Evolutionary conservation across 2,329 filamentous ascomycete species (phyloP), one percentile per base, ranked within the genome.

Genomic region (Phaeosphaeriaceae sp.): DNA sequence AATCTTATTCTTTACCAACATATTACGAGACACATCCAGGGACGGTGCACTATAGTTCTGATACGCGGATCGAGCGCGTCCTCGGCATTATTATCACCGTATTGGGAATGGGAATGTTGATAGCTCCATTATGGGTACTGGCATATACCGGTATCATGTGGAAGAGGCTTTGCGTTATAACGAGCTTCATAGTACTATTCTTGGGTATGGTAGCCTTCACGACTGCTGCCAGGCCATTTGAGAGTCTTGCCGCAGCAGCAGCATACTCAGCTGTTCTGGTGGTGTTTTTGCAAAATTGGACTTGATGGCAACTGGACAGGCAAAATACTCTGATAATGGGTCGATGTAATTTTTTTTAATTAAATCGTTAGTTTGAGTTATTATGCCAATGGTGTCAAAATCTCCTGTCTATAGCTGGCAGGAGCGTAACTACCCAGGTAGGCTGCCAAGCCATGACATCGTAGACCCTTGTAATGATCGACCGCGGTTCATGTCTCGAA

Each of bases 381-480:
- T 8, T 8, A 7, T 11, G 6, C 6, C n/a, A n/a, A 11, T 26
- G 11, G 23, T 11, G 11, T 26, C 6, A 26, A 26, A 11, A 11
- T 26, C 23, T 26, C 5, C 23, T 26, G 23, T 11, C 23, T 11
- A 26, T n/a, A 26, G 6, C 23, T 26, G 23, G 11, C 7, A 26
- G 11, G 7, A 26, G 23, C 7, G 7, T 26, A 11, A 26, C 23
- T 26, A 26, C 23, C n/a, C n/a, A n/a, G n/a, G n/a, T n/a, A n/a
- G n/a, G 23, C 11, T 26, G 48, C 46, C 42, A 50, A 47, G 52
- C 52, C 46, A 56, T 45, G 40, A 45, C 46, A 44, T 45, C 35
- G 42, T 50, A 43, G 40, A 56, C 50, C 53, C 53, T 53, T 46
- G 50, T 34, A 43, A 28, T 26, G 46, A 53, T 56, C 50, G 46